phyloP scores from a whole-genome alignment of 2,329 filamentous ascomycete genomes.

The Aschersonia sp. region DNA sequence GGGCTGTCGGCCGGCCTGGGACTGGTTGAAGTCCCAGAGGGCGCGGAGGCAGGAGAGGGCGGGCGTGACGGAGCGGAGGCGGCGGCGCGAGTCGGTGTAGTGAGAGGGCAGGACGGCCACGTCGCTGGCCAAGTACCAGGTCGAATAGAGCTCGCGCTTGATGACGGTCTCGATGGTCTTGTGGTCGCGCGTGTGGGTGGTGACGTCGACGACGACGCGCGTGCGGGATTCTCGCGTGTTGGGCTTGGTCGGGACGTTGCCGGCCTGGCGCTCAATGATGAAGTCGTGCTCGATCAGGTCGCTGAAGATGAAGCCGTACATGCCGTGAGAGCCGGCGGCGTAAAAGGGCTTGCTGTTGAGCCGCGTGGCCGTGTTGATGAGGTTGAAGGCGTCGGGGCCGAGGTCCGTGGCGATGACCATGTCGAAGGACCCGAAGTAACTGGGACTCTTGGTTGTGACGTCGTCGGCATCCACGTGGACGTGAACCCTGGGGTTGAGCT shows the following conservation, averaged over 20 bases:
- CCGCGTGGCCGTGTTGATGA: constrained; percentile 77
- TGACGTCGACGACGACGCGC: constrained; percentile 57
- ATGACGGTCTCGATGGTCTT: constrained; percentile 76
- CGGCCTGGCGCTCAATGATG: constrained; percentile 70
- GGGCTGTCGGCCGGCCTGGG: constrained; percentile 38
- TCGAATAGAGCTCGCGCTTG: constrained; percentile 83
- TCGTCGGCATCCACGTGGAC: constrained; percentile 56
- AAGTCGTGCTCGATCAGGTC: constrained; percentile 87
- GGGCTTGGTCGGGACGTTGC: constrained; percentile 57
- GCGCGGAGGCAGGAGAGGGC: constrained; percentile 76
- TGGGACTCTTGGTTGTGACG: constrained; percentile 51
- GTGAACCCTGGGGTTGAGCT: constrained; percentile 78
- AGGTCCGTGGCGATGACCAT: constrained; percentile 85
- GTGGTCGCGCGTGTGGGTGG: constrained; percentile 50
- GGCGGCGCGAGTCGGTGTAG: constrained; percentile 50
- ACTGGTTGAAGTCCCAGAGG: constrained; percentile 65
- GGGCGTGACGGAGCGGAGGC: constrained; percentile 64
- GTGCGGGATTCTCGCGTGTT: constrained; percentile 59
- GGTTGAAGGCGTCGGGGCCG: constrained; percentile 56
- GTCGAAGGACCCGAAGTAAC: constrained; percentile 69
- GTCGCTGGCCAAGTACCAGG: constrained; percentile 70
- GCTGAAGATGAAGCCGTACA: constrained; percentile 91
- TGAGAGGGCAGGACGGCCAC: constrained; percentile 58
- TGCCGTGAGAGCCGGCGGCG: constrained; percentile 70
- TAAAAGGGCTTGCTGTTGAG: constrained; percentile 74